Base-by-base conservation (phyloP, 2,329 filamentous ascomycete species). In the Cladosporium sp. region DNA sequence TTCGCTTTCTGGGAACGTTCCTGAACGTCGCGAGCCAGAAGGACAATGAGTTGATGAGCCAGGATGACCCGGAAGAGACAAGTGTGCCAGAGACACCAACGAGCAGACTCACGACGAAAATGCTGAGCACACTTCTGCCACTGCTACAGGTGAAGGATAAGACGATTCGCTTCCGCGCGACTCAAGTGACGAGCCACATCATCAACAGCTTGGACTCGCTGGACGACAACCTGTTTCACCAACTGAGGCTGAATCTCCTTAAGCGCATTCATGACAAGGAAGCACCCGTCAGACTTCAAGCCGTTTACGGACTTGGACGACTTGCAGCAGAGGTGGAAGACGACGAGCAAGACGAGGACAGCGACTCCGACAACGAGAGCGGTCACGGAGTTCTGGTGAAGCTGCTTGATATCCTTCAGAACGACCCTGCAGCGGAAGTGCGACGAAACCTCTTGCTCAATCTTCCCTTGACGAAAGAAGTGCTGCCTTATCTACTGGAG, bases 261-360 rank as follows among this genome's bases (percentile, higher is more conserved):
- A 95, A 87, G 71, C 81, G 93, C 33, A 85, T 97, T 46, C 84
- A 89, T 59, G 93, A 98, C 72, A 97, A 96, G 71, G 93, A 98
- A 68, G 82, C 90, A 6, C 87, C 91, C 67, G 89, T 98, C 8
- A 84, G 93, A 55, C 85, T 93, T 5, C 93, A 98, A 68, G 93
- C 93, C 6, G 89, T 95, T 1, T 77, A 95, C 57, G 92, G 91
- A 4, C 77, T 98, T n/a, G 88, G 89, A 6, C 81, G 90, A 32
- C 76, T 97, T 48, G 89, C 89, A 13, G 78, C 77, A 4, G 81
- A 85, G 4, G 86, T 87, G 52, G 86, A 83, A 9, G 82, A 82
- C 60, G 79, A 78, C 34, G 80, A 87, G 57, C 70, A 76, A 11
- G 63, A 72, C 9, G 81, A 85, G 9, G 86, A 89, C 43, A 84